Evolutionary conservation across 371 early-diverging fungal species (phyloP), one percentile per base, ranked within the genome.

Genomic region (Mucor mucedo): DNA sequence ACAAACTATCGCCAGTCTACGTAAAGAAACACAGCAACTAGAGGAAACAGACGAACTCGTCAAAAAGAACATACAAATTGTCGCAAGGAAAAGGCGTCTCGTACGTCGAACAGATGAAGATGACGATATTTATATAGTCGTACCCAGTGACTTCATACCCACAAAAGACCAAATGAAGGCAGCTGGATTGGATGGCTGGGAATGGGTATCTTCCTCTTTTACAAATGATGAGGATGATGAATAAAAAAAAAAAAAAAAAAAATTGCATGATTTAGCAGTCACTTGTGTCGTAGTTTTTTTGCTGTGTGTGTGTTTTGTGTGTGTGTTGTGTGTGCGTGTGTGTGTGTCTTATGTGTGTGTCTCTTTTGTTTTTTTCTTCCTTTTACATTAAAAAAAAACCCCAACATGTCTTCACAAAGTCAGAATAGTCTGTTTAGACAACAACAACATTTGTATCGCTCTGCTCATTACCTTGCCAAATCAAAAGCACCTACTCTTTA

Each of bases 1-100:
- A 45, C 61, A 71, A 33, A 69, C 78, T 3, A 74, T 80, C n/a
- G 76, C 67, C 9, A 62, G 59, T 28, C 52, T 80, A 14, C 71
- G 70, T 38, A 63, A 70, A 62, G 70, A 77, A 69, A 73, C 73
- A 33, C 62, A 77, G 58, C 60, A 62, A 56, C 35, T 80, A 32
- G 78, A 80, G 49, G 61, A 75, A 60, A 73, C 80, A 4, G 73
- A 80, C 49, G 45, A 72, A n/a, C 62, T 77, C n/a, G 72, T 80
- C 11, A 77, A 77, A 53, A 73, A 73, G 52, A 75, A 74, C 11
- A 77, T 80, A 48, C 65, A 75, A 30, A 60, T 74, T 11, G 76
- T 80, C 2, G 71, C 74, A n/a, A 63, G 61, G 29, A 79, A 79
- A 58, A 58, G 79, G 33, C 28, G 21, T 21, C 21, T 66, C n/a